Conservation (phyloP, 2,329 filamentous ascomycete genomes). For the Grosmannia penicillata region DNA sequence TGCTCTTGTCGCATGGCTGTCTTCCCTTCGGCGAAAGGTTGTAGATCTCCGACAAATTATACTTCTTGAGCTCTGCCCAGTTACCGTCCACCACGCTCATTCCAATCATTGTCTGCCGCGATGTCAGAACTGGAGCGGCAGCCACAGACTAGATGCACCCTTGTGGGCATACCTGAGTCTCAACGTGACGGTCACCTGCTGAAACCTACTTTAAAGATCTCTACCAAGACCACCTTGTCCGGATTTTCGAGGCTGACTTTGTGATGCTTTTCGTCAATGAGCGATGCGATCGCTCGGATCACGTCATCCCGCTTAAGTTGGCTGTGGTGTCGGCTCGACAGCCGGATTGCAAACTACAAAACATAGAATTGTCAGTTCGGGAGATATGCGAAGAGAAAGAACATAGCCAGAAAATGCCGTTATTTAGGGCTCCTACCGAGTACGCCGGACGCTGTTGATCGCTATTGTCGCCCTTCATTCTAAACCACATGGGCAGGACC, state of each 20-base stretch:
- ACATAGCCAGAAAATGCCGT: background rate
- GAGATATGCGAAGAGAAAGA: background rate
- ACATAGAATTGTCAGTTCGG: background rate
- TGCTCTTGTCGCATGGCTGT: background rate
- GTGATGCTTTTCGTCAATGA: conserved; percentile 47
- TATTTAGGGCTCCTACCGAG: too few species aligned
- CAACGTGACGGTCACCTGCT: too few species aligned
- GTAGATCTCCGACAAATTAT: conserved; percentile 65
- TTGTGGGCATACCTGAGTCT: too few species aligned
- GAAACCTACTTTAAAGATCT: conserved; percentile 56
- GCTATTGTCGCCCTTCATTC: conserved; percentile 21
- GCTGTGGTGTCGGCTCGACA: conserved; percentile 61
- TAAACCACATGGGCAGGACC: conserved; percentile 51
- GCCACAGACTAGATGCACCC: too few species aligned
- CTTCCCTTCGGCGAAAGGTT: conserved; percentile 18
- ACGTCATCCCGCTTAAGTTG: conserved; percentile 51
- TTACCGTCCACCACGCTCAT: conserved; percentile 65
- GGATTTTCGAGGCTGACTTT: conserved; percentile 66
- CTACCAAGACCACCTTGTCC: conserved; percentile 65
- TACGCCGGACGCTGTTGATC: too few species aligned
- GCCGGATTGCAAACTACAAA: conserved; percentile 65
- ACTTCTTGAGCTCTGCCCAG: conserved; percentile 61
- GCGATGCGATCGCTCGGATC: conserved; percentile 54
- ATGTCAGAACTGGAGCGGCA: too few species aligned
- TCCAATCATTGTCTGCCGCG: conserved; percentile 41